Evolutionary conservation across 169 alveolate species (phyloP).

Genomic region (Toxoplasma gondii): DNA sequence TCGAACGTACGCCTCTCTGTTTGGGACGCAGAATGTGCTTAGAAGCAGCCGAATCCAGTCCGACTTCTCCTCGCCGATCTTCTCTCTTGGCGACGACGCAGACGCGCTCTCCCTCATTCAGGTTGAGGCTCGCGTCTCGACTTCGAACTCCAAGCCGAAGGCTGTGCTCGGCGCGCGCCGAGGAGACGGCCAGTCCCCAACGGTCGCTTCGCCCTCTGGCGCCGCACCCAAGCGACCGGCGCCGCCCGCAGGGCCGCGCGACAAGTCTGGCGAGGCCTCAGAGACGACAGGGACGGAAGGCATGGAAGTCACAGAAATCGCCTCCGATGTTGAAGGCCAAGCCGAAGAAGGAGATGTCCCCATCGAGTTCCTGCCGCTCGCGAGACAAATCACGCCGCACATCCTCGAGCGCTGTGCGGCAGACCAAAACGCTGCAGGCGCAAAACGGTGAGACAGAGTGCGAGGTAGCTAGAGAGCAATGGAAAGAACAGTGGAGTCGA

Average conservation of each 20-base stretch:
- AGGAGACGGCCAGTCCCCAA: background rate
- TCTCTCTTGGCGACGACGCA: conserved; percentile 6
- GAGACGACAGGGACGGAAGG: no score
- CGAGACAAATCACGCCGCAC: background rate
- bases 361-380: background rate
- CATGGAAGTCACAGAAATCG: background rate
- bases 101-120: conserved; percentile 25
- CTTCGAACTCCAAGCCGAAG: background rate
- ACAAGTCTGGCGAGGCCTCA: no score
- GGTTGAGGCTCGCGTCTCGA: background rate
- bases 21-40: background rate
- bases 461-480: background rate
- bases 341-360: background rate
- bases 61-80: background rate
- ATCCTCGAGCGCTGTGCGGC: background rate
- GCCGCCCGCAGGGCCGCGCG: no score
- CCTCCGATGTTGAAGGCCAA: background rate
- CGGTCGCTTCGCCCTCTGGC: no score
- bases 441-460: background rate
- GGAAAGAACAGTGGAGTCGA: no score
- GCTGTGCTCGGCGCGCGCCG: background rate
- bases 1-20: background rate
- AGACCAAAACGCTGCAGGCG: background rate
- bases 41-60: background rate
- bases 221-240: no score